These are phyloP conservation scores for Fusarium caatingaense DNA, from an alignment of 2,329 filamentous ascomycete species.

Conservation along the genomic window DNA sequence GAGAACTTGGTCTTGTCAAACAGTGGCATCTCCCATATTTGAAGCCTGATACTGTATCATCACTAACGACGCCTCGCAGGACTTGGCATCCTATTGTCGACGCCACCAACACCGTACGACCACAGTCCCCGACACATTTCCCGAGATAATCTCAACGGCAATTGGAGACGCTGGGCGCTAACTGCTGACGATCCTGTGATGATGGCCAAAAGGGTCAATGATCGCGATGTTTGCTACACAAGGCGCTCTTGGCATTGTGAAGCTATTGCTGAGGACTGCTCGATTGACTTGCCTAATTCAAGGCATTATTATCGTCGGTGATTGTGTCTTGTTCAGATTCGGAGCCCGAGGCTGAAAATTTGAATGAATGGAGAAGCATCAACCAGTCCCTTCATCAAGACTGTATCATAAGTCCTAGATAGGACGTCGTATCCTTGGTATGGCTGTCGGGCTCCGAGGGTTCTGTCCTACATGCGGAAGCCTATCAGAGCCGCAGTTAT, in stretches of 20 bases:
- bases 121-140: constrained; percentile 16
- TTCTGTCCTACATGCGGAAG: background rate
- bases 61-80: background rate
- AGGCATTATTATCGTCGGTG: background rate
- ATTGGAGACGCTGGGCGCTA: background rate
- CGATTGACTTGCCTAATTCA: background rate
- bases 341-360: no score
- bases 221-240: background rate
- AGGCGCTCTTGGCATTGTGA: background rate
- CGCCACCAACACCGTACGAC: background rate
- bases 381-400: no score
- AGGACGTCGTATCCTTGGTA: background rate
- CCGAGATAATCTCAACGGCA: constrained; percentile 3
- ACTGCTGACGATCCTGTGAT: background rate
- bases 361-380: no score
- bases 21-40: background rate
- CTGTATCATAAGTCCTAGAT: background rate
- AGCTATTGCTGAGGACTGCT: background rate
- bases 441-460: background rate
- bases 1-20: background rate
- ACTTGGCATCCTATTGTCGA: background rate
- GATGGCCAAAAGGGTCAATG: background rate
- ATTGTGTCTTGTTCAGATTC: background rate
- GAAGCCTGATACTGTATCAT: background rate
- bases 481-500: background rate